phyloP scores from a whole-genome alignment of 2,329 filamentous ascomycete genomes.

The Malbranchea zuffiana region DNA sequence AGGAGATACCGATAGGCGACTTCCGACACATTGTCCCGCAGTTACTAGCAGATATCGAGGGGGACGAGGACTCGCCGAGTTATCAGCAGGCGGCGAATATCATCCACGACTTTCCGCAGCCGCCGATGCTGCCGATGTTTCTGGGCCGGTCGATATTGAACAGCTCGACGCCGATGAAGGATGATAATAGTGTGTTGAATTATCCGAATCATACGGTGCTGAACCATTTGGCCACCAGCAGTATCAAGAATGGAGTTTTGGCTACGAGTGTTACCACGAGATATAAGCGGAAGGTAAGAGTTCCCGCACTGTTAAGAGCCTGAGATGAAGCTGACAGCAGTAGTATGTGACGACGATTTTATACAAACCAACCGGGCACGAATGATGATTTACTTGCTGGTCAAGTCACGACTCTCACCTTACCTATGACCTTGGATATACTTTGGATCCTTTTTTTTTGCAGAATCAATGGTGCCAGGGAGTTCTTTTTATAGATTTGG shows the following conservation, averaged over 20 bases:
- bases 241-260: constrained; percentile 91
- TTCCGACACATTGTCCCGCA: constrained; percentile 69
- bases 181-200: constrained; percentile 92
- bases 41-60: constrained; percentile 74
- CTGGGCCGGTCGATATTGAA: constrained; percentile 91
- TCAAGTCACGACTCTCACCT: background rate
- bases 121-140: constrained; percentile 80
- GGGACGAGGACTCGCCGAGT: constrained; percentile 65
- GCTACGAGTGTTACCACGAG: constrained; percentile 95
- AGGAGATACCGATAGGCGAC: constrained; percentile 46
- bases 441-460: too few species aligned
- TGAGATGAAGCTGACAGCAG: constrained; percentile 15
- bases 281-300: constrained; percentile 69
- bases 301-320: constrained; percentile 1
- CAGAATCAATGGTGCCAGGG: too few species aligned
- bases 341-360: constrained; percentile 96
- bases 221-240: constrained; percentile 93
- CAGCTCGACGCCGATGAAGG: constrained; percentile 81
- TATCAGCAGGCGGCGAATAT: constrained; percentile 66
- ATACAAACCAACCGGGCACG: constrained; percentile 67
- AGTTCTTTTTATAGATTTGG: too few species aligned
- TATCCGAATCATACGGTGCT: constrained; percentile 96
- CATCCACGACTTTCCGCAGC: constrained; percentile 67
- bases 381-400: constrained; percentile 3
- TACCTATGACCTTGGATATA: background rate